Conservation (phyloP, 371 early-diverging fungal species). For the Entomophthora muscae region DNA sequence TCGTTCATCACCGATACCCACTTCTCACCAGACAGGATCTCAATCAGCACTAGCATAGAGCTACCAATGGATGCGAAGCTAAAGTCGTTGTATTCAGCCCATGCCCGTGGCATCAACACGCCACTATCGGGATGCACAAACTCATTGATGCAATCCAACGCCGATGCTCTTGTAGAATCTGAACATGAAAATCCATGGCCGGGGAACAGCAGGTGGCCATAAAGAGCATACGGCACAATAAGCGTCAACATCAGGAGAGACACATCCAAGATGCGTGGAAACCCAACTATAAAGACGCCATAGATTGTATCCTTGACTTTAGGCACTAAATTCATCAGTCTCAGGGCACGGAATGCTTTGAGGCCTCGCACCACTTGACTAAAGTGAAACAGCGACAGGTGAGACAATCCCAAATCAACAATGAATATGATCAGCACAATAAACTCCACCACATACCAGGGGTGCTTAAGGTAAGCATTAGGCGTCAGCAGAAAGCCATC, state of each 20-base stretch:
- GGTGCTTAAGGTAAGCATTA: constrained; percentile 36
- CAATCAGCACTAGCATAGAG: constrained; percentile 36
- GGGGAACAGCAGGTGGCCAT: constrained; percentile 39
- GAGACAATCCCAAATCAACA: background rate
- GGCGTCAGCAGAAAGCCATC: constrained; percentile 46
- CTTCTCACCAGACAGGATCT: constrained; percentile 48
- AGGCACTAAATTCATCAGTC: constrained; percentile 34
- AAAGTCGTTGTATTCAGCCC: constrained; percentile 41
- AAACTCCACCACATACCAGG: constrained; percentile 48
- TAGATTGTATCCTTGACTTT: constrained; percentile 38
- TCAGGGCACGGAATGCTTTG: constrained; percentile 40
- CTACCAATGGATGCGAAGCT: constrained; percentile 45
- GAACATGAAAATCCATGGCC: constrained; percentile 37
- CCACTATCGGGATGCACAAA: constrained; percentile 13
- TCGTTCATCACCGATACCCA: constrained; percentile 44
- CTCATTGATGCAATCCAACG: constrained; percentile 21
- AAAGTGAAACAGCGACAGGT: background rate
- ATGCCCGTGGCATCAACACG: constrained; percentile 31
- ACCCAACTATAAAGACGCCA: constrained; percentile 31
- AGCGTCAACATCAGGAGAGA: constrained; percentile 28
- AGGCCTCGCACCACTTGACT: constrained; percentile 26
- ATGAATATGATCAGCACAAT: constrained; percentile 24
- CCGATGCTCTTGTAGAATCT: constrained; percentile 17
- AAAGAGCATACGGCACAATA: constrained; percentile 46
- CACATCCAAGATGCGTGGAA: constrained; percentile 37